phyloP scores from a whole-genome alignment of 371 early-diverging fungal species.

The Rhizopus arrhizus region DNA sequence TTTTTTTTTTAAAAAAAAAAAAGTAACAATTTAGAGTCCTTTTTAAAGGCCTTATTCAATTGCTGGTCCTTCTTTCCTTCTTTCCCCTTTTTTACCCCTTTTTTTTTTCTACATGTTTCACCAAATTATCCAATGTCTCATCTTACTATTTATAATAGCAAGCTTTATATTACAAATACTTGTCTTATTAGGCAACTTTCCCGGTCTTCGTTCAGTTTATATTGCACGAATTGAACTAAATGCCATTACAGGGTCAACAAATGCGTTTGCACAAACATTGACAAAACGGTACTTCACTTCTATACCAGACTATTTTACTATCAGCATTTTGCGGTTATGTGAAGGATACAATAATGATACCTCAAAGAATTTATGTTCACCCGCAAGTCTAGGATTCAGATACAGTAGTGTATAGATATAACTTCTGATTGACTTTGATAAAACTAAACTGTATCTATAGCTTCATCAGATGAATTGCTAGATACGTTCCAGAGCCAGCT shows the following conservation, averaged over 20 bases:
- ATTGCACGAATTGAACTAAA: constrained; percentile 14
- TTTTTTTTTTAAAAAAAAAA: no score
- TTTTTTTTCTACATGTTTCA: constrained; percentile 4
- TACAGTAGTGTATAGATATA: constrained; percentile 14
- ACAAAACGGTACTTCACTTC: not conserved
- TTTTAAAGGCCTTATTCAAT: no score
- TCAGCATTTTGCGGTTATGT: constrained; percentile 17
- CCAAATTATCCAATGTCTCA: constrained; percentile 11
- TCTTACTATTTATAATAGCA: constrained; percentile 17
- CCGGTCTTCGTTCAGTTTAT: constrained; percentile 20
- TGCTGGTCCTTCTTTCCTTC: not conserved
- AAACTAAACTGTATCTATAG: constrained; percentile 3
- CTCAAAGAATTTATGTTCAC: constrained; percentile 19
- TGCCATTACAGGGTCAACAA: not conserved
- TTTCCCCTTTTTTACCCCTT: not conserved
- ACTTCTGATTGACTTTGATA: not conserved
- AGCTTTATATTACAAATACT: constrained; percentile 29
- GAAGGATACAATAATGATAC: constrained; percentile 13
- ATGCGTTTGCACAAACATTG: not conserved
- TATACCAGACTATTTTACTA: constrained; percentile 17
- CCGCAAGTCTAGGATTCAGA: constrained; percentile 20
- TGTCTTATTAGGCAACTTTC: constrained; percentile 19
- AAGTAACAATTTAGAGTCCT: no score
- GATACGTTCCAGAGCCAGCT: constrained; percentile 10
- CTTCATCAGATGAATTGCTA: constrained; percentile 14